Base-by-base conservation (phyloP, 345 rosid genomes). In the Cardamine chenopodiifolia region DNA sequence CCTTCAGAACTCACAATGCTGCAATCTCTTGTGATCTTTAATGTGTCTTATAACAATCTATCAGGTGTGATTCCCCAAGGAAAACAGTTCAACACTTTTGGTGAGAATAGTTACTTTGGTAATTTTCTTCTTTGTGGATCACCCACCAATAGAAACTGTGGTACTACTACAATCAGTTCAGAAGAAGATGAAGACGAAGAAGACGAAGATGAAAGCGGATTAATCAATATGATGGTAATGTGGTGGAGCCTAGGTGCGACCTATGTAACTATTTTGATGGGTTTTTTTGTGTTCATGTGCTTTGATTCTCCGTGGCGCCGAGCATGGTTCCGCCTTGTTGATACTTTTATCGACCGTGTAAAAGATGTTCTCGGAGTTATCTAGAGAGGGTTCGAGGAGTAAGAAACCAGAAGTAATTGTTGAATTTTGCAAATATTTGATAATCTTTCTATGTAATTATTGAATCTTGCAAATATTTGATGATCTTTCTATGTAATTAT, bases 51-150 rank as follows among this genome's bases (percentile, higher is more conserved):
- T 39, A 74, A 74, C 45, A 5, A 58, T 8, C 17, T 74, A 1
- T 74, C 78, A 0, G 66, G 72, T 57, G 44, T 66, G 52, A 58
- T 74, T 57, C 78, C 72, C 8, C 72, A 32, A 66, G 72, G 65
- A 23, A 45, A 22, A 45, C 71, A 65, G 39, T 73, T 73, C 7
- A 57, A 55, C 28, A 73, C 78, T 2, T 74, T 74, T 57, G 60
- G 60, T 56, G 72, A 47, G 61, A 48, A 35, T 2, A 66, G 72
- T 49, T 74, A 66, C 67, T 32, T 66, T 14, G 72, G 67, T 18
- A 74, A 74, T 66, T 2, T 19, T 17, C 67, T 17, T 57, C 72
- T 74, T 0, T 66, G 72, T 67, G 78, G 53, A 47, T 15, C 72
- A 57, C 67, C 67, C 9, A 66, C 67, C 34, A 57, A 47, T 6